These are phyloP conservation scores for Daedaleopsis sinensis DNA, from an alignment of 768 basidiomycete species.

Conservation along the genomic window DNA sequence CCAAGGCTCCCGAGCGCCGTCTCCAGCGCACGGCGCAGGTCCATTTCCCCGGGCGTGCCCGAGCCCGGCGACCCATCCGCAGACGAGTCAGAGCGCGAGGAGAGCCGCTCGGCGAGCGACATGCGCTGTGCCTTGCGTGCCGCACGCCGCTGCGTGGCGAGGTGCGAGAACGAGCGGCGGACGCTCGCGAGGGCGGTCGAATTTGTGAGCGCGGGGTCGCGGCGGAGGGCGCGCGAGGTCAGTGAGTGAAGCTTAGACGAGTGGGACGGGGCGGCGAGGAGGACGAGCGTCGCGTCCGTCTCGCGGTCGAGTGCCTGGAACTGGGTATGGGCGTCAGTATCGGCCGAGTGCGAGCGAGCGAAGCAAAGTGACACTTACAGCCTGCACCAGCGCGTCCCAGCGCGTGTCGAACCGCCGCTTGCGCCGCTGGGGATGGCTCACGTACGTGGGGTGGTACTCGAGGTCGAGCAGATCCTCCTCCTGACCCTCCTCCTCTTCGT, in stretches of 20 bases:
- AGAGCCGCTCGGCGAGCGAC: constrained; percentile 48
- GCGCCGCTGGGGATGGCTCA: constrained; percentile 67
- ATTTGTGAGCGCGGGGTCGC: constrained; percentile 48
- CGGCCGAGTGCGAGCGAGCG: background rate
- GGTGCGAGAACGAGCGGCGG: constrained; percentile 58
- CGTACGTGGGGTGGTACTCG: constrained; percentile 75
- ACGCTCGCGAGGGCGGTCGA: constrained; percentile 56
- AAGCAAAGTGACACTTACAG: constrained; percentile 46
- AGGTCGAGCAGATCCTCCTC: constrained; percentile 75
- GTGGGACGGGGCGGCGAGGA: constrained; percentile 77
- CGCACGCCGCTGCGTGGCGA: constrained; percentile 59
- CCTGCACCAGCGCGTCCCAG: constrained; percentile 76
- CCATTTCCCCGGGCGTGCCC: constrained; percentile 56
- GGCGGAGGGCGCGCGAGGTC: constrained; percentile 69
- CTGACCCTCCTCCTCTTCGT: constrained; percentile 66
- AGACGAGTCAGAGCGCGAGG: constrained; percentile 40
- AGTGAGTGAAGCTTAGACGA: constrained; percentile 64
- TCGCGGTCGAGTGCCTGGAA: constrained; percentile 80
- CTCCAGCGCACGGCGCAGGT: constrained; percentile 69
- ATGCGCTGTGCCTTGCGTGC: constrained; percentile 46
- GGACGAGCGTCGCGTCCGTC: constrained; percentile 76
- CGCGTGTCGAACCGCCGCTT: constrained; percentile 73
- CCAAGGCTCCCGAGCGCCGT: constrained; percentile 69
- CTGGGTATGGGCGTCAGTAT: constrained; percentile 38
- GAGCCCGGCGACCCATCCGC: constrained; percentile 61